These are phyloP conservation scores for Adansonia gregorii DNA, from an alignment of 441 rosid species.

Conservation along the genomic window DNA sequence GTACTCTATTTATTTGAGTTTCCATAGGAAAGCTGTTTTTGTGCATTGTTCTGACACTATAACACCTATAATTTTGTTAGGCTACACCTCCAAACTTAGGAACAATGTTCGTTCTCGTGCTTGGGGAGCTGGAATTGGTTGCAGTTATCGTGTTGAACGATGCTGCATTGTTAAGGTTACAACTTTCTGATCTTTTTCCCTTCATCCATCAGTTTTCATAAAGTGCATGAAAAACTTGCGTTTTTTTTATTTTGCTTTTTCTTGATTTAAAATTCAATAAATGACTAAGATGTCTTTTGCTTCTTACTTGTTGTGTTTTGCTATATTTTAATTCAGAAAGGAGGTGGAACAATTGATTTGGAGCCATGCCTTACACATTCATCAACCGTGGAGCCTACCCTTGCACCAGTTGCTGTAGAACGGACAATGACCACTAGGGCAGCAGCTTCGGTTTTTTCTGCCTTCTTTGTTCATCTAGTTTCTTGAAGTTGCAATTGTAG, in stretches of 20 bases:
- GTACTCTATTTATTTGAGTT: background rate
- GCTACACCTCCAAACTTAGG: constrained; percentile 89
- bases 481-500: background rate
- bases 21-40: background rate
- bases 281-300: constrained; percentile 16
- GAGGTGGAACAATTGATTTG: constrained; percentile 92
- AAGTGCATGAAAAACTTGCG: background rate
- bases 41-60: constrained; percentile 22
- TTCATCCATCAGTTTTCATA: constrained; percentile 21
- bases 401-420: constrained; percentile 97
- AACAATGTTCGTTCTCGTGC: constrained; percentile 98
- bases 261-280: background rate
- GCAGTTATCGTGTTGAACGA: constrained; percentile 91
- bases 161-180: constrained; percentile 97
- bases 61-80: constrained; percentile 42
- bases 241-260: background rate
- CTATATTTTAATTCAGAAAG: constrained; percentile 63
- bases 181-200: constrained; percentile 28
- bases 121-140: constrained; percentile 99
- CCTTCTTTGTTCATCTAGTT: constrained; percentile 13
- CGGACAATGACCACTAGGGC: constrained; percentile 99
- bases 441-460: constrained; percentile 86
- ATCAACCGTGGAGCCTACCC: constrained; percentile 96
- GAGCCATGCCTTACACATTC: constrained; percentile 96
- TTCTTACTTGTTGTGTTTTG: background rate